Conservation (phyloP, 306 rosid species). For the Benincasa hispida region DNA sequence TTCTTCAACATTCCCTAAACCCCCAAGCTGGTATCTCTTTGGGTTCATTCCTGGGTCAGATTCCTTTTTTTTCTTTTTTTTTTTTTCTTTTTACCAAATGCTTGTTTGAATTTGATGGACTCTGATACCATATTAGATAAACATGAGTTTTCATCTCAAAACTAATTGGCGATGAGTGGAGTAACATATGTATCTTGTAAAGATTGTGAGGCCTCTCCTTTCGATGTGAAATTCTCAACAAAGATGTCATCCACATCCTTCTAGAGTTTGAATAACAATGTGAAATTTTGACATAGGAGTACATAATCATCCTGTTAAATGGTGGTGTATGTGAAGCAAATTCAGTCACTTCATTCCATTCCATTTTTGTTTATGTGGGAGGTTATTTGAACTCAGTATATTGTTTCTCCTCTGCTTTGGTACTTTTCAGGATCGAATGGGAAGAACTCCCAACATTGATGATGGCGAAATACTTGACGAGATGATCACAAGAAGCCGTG, state of each 20-base stretch:
- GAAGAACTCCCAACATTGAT: conserved; percentile 30
- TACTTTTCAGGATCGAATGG: conserved; percentile 34
- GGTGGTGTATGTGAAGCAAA: not conserved
- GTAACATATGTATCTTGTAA: too few relatives aligned
- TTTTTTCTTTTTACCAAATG: too few relatives aligned
- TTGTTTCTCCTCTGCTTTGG: not conserved
- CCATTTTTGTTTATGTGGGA: not conserved
- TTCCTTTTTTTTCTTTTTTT: too few relatives aligned
- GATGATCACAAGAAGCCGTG: conserved; percentile 80
- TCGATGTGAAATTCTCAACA: too few relatives aligned
- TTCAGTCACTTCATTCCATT: not conserved
- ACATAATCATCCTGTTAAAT: not conserved
- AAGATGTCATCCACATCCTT: not conserved
- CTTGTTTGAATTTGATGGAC: too few relatives aligned
- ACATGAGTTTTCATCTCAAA: too few relatives aligned
- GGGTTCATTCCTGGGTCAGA: too few relatives aligned
- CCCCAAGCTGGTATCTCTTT: too few relatives aligned
- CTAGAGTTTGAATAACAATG: not conserved
- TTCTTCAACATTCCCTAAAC: accelerated
- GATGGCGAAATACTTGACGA: conserved; percentile 83
- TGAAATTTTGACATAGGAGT: not conserved
- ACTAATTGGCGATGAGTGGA: too few relatives aligned
- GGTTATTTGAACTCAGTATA: not conserved
- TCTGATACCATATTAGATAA: too few relatives aligned
- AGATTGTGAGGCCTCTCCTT: too few relatives aligned